Evolutionary conservation across 352 stramenopile species (phyloP).

Genomic region (Phytophthora pini): DNA sequence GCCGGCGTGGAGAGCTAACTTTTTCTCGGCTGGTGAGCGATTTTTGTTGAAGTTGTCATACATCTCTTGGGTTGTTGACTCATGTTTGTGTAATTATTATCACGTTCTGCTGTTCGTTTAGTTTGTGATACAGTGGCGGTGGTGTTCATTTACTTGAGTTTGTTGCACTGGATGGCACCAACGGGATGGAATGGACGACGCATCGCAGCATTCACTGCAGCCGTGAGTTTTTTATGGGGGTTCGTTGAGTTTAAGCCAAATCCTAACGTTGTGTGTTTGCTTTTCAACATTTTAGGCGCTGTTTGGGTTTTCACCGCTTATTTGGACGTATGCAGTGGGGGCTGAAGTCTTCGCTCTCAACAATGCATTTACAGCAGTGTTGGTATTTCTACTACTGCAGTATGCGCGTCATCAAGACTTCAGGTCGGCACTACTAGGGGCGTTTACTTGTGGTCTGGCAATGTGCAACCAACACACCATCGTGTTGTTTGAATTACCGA

Average conservation of each 20-base stretch:
- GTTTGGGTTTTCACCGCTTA: slow-evolving; percentile 93
- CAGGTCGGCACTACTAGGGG: slow-evolving; percentile 54
- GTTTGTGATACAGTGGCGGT: slow-evolving; percentile 62
- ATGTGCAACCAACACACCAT: slow-evolving; percentile 97
- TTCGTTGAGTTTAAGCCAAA: background rate
- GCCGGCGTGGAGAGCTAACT: slow-evolving; percentile 89
- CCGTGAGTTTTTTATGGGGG: slow-evolving; percentile 31
- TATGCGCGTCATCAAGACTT: slow-evolving; percentile 45
- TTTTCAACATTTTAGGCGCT: slow-evolving; percentile 45
- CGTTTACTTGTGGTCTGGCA: slow-evolving; percentile 92
- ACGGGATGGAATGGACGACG: slow-evolving; percentile 25
- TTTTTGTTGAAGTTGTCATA: no score
- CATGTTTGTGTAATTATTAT: slow-evolving; percentile 3
- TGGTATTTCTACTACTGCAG: slow-evolving; percentile 74
- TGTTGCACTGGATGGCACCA: slow-evolving; percentile 57
- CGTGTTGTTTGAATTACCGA: slow-evolving; percentile 91
- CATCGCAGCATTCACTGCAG: slow-evolving; percentile 54
- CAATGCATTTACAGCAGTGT: slow-evolving; percentile 89
- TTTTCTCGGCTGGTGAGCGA: slow-evolving; percentile 76
- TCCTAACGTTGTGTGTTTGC: slow-evolving; percentile 1
- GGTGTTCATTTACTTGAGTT: slow-evolving; percentile 59
- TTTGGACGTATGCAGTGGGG: slow-evolving; percentile 95
- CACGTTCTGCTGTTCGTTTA: slow-evolving; percentile 19
- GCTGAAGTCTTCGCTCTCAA: slow-evolving; percentile 98
- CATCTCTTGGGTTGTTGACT: background rate